Evolutionary conservation across 371 early-diverging fungal genomes (phyloP), one percentile per base, ranked within the genome.

Genomic region (Actinomortierella wolfii): DNA sequence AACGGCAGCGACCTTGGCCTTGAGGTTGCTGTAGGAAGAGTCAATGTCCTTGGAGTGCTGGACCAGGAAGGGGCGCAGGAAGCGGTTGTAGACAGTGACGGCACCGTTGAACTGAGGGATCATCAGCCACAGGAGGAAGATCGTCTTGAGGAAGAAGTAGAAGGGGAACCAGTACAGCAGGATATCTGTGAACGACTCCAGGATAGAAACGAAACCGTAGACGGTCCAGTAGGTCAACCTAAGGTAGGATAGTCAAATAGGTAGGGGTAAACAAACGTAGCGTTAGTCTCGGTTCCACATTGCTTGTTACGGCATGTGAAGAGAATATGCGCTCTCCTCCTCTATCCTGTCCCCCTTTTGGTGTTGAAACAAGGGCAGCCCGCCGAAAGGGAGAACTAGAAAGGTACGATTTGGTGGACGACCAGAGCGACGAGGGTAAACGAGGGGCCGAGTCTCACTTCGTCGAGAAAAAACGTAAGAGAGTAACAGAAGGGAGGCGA

Each of bases 91-190:
- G 60, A 88, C 29, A 51, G 77, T 66, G 51, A 59, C 76, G 54
- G 90, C 90, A 40, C 90, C 90, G 65, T 84, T 69, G 73, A 89
- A 89, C 64, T 85, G 84, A 60, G 96, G 96, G 57, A 91, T 66
- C 73, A 87, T 77, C 41, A 96, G 86, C 87, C 90, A 98, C 51
- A 96, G 76, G 64, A 96, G 79, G 58, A 94, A 79, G 14, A 84
- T 71, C 18, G 95, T 89, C 87, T 98, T 98, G 86, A 95, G 83
- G 59, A 89, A 75, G 78, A 91, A 96, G 84, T 96, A 98, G 80
- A 97, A 92, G 51, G 96, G 94, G 75, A 94, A 76, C 96, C 96
- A 96, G 82, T 89, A 90, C 54, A 93, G 79, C 15, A 96, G 54
- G 54, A 88, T 55, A 57, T 94, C 93, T 56, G 88, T 82, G 76